These are phyloP conservation scores for Botryobasidium botryosum DNA, from an alignment of 768 basidiomycete genomes.

Conservation along the genomic window DNA sequence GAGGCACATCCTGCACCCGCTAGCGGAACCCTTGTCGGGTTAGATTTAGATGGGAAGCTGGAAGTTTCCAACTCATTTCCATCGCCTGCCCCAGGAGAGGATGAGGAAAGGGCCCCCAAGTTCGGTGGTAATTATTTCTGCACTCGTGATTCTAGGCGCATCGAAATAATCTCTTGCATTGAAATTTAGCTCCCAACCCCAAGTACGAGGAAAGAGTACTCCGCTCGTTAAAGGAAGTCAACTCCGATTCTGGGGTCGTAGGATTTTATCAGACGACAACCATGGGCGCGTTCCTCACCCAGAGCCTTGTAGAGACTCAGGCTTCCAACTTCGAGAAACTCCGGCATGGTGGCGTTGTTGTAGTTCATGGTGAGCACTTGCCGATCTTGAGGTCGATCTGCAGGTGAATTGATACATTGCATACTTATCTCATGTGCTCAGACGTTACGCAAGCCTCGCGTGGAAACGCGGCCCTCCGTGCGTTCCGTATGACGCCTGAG, in stretches of 20 bases:
- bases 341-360: slow-evolving; percentile 68
- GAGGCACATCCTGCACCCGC: slow-evolving; percentile 59
- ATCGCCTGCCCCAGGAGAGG: slow-evolving; percentile 50
- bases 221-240: slow-evolving; percentile 76
- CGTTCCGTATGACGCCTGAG: slow-evolving; percentile 63
- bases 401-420: background rate
- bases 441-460: slow-evolving; percentile 63
- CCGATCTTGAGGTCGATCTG: background rate
- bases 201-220: slow-evolving; percentile 68
- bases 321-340: slow-evolving; percentile 73
- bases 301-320: slow-evolving; percentile 64
- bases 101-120: slow-evolving; percentile 70
- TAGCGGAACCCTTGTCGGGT: slow-evolving; percentile 73
- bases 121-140: slow-evolving; percentile 49
- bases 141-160: too few relatives aligned
- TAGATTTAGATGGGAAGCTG: slow-evolving; percentile 80
- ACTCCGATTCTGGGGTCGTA: slow-evolving; percentile 78
- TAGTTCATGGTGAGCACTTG: slow-evolving; percentile 52
- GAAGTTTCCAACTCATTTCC: slow-evolving; percentile 88
- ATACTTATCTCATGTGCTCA: slow-evolving; percentile 17
- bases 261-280: slow-evolving; percentile 89
- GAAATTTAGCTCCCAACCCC: background rate
- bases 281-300: slow-evolving; percentile 72
- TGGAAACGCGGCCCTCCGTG: slow-evolving; percentile 78
- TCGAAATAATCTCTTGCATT: background rate